phyloP scores from a whole-genome alignment of 1,139 yeast species.

The Pneumocystis oryctolagi region DNA sequence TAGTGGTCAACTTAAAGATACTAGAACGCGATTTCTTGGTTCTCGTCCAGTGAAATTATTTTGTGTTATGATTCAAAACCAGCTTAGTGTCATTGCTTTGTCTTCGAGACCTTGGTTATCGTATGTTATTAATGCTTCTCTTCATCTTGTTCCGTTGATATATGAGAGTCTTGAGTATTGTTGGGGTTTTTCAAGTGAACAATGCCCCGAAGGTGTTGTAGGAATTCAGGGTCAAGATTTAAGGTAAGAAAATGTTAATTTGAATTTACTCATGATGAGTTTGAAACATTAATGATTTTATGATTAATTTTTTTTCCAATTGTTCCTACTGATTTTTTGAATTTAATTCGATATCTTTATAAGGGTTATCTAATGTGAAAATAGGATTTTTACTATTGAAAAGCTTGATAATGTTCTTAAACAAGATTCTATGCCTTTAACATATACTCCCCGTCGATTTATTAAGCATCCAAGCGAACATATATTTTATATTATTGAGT shows the following conservation, averaged over 20 bases:
- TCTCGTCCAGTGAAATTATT: constrained; percentile 44
- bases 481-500: constrained; percentile 31
- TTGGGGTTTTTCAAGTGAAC: constrained; percentile 47
- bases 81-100: constrained; percentile 25
- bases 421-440: constrained; percentile 31
- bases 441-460: constrained; percentile 42
- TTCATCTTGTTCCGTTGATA: constrained; percentile 24
- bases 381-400: constrained; percentile 46
- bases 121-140: constrained; percentile 19
- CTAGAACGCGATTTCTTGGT: constrained; percentile 64
- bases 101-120: constrained; percentile 33
- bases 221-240: constrained; percentile 43
- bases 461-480: constrained; percentile 21
- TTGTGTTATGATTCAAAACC: constrained; percentile 21
- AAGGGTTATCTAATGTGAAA: constrained; percentile 1
- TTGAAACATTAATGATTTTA: background rate
- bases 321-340: constrained; percentile 15
- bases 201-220: constrained; percentile 45
- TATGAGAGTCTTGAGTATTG: constrained; percentile 28
- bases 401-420: constrained; percentile 35
- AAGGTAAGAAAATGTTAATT: constrained; percentile 11
- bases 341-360: background rate
- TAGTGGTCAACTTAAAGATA: constrained; percentile 52
- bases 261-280: background rate
- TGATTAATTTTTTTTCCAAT: constrained; percentile 10